Percentiles rank a stretch among this genome's conserved stretches.
Conservation (phyloP, 345 rosid species). For the Sonneratia caseolaris region DNA sequence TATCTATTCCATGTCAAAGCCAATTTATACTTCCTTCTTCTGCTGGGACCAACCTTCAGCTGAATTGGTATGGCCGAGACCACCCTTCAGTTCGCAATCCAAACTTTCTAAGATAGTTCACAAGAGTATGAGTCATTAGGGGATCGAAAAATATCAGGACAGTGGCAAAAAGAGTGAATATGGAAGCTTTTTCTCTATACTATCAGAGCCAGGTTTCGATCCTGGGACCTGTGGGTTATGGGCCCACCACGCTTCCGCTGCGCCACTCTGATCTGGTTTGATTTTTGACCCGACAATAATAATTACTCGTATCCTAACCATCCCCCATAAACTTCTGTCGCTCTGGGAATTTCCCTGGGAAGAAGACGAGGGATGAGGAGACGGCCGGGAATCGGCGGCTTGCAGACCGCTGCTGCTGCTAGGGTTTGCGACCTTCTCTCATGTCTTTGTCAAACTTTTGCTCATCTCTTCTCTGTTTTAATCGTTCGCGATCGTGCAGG, state of each 20-base stretch:
- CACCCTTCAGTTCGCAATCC: background rate
- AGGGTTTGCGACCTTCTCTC: slow-evolving; percentile 30
- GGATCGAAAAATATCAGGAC: background rate
- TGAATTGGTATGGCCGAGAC: background rate
- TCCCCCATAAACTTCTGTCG: background rate
- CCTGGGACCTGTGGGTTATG: slow-evolving; percentile 80
- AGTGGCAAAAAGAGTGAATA: background rate
- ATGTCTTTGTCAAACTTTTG: background rate
- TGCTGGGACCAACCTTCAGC: background rate
- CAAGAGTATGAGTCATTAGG: too few species aligned
- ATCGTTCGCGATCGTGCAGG: slow-evolving; percentile 22
- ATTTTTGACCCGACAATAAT: too few species aligned
- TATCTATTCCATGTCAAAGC: background rate
- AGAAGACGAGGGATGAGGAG: slow-evolving; percentile 39
- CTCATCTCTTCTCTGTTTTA: background rate
- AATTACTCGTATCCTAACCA: too few species aligned
- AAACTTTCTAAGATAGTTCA: too few species aligned
- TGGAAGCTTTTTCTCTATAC: background rate
- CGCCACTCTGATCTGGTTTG: slow-evolving; percentile 61
- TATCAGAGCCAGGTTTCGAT: slow-evolving; percentile 74
- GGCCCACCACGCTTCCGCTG: slow-evolving; percentile 88
- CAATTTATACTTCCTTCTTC: background rate
- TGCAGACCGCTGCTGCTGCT: slow-evolving; percentile 69
- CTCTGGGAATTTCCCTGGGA: background rate
- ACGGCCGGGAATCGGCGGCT: slow-evolving; percentile 85